Percentiles rank a stretch among this genome's conserved stretches.
These are phyloP conservation scores for Gypsophila paniculata DNA, from an alignment of 179 eudicot species.

Conservation along the genomic window DNA sequence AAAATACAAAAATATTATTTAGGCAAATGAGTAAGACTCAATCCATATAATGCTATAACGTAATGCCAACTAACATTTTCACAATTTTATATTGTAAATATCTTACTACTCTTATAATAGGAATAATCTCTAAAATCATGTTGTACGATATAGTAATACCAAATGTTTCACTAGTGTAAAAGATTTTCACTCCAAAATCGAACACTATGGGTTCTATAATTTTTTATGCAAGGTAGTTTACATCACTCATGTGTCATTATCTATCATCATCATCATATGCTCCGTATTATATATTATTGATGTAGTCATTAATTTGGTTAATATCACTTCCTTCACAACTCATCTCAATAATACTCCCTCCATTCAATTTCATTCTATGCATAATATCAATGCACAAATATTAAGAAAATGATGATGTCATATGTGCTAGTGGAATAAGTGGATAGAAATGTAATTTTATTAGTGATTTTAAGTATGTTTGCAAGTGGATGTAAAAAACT, in stretches of 20 bases:
- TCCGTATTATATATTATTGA: slow-evolving; percentile 9
- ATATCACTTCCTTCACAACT: slow-evolving; percentile 16
- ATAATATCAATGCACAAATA: too few species aligned
- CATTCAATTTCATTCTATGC: too few species aligned
- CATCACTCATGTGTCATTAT: background rate
- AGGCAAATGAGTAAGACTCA: background rate
- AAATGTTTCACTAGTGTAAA: background rate
- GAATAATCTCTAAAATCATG: background rate
- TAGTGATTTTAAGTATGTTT: too few species aligned
- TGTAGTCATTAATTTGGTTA: slow-evolving; percentile 16
- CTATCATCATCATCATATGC: slow-evolving; percentile 8
- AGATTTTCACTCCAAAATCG: background rate
- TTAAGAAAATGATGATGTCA: too few species aligned
- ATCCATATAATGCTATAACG: background rate
- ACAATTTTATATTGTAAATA: background rate
- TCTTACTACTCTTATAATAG: background rate
- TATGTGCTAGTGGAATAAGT: too few species aligned
- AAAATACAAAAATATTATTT: slow-evolving; percentile 5
- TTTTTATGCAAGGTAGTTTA: slow-evolving; percentile 5
- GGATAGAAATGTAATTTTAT: too few species aligned
- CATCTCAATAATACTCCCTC: slow-evolving; percentile 15
- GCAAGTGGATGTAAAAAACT: too few species aligned
- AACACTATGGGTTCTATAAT: background rate
- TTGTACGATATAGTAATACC: background rate
- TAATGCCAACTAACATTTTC: background rate